Conservation (phyloP, 176 grass and related monocot species). For the Zea luxurians region DNA sequence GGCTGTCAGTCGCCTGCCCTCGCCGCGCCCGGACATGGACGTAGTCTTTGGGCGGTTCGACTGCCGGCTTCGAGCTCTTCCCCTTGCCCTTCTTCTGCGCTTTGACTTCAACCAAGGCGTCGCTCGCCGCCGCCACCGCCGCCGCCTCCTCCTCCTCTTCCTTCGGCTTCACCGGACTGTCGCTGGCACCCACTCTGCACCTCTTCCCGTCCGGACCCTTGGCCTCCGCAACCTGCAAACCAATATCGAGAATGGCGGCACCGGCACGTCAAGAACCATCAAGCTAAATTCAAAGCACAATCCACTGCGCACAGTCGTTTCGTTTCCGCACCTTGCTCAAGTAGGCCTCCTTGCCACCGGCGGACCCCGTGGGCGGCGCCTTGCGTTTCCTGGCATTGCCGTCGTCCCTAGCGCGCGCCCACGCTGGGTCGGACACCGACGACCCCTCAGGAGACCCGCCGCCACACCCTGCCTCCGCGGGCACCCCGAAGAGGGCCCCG, state of each 20-base stretch:
- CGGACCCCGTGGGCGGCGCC: conserved; percentile 23
- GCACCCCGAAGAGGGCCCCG: conserved; percentile 22
- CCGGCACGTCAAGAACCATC: neutral
- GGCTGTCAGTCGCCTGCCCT: conserved; percentile 92
- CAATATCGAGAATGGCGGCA: conserved; percentile 9
- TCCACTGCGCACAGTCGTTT: neutral
- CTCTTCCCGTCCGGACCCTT: conserved; percentile 43
- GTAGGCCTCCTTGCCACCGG: conserved; percentile 41
- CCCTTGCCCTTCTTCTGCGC: conserved; percentile 52
- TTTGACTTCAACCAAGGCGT: conserved; percentile 39
- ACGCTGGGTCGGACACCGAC: conserved; percentile 64
- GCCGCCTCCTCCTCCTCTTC: conserved; percentile 32
- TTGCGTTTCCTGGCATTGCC: conserved; percentile 77
- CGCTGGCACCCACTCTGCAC: conserved; percentile 35
- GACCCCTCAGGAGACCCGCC: conserved; percentile 58
- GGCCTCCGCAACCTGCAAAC: conserved; percentile 45
- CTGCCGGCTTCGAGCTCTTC: conserved; percentile 52
- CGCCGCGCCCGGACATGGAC: conserved; percentile 90
- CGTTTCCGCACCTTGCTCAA: conserved; percentile 41
- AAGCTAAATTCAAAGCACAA: neutral
- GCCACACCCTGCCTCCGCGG: neutral
- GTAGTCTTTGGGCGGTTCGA: conserved; percentile 78
- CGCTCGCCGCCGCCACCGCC: conserved; percentile 18
- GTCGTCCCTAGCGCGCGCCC: conserved; percentile 24
- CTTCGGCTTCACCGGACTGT: conserved; percentile 40